phyloP scores from a whole-genome alignment of 2,329 filamentous ascomycete species.

The Zymoseptoria ardabiliae region DNA sequence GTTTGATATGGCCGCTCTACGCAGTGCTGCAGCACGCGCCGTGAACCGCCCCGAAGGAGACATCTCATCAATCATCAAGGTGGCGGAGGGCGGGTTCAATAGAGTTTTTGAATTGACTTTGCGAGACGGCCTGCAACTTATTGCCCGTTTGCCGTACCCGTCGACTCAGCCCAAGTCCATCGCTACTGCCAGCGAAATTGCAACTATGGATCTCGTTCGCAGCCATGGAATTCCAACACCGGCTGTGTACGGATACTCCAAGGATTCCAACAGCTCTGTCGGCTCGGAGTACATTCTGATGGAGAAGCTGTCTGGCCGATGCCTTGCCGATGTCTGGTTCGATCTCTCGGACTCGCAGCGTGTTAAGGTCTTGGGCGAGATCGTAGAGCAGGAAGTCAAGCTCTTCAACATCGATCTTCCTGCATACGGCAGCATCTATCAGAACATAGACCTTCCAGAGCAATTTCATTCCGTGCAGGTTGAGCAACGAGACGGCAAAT shows the following conservation, averaged over 20 bases:
- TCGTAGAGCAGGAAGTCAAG: slow-evolving; percentile 26
- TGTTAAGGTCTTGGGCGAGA: slow-evolving; percentile 11
- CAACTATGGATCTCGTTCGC: slow-evolving; percentile 21
- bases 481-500: slow-evolving; percentile 3
- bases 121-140: slow-evolving; percentile 19
- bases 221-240: slow-evolving; percentile 17
- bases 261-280: slow-evolving; percentile 8
- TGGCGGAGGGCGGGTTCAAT: slow-evolving; percentile 23
- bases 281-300: slow-evolving; percentile 23
- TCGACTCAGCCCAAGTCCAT: slow-evolving; percentile 14
- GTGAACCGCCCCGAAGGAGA: slow-evolving; percentile 2
- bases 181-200: slow-evolving; percentile 23
- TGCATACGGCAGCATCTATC: slow-evolving; percentile 27
- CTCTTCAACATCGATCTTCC: slow-evolving; percentile 25
- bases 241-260: slow-evolving; percentile 14
- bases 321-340: slow-evolving; percentile 19
- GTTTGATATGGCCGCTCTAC: slow-evolving; percentile 13
- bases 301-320: slow-evolving; percentile 13
- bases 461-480: slow-evolving; percentile 5
- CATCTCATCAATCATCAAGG: slow-evolving; percentile 11
- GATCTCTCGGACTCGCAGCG: slow-evolving; percentile 19
- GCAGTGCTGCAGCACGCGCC: slow-evolving; percentile 6
- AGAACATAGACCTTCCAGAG: slow-evolving; percentile 22
- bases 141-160: slow-evolving; percentile 22
- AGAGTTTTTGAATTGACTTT: slow-evolving; percentile 17